Evolutionary conservation across 2,329 filamentous ascomycete genomes (phyloP).

Genomic region (Simplicillium aogashimaense): DNA sequence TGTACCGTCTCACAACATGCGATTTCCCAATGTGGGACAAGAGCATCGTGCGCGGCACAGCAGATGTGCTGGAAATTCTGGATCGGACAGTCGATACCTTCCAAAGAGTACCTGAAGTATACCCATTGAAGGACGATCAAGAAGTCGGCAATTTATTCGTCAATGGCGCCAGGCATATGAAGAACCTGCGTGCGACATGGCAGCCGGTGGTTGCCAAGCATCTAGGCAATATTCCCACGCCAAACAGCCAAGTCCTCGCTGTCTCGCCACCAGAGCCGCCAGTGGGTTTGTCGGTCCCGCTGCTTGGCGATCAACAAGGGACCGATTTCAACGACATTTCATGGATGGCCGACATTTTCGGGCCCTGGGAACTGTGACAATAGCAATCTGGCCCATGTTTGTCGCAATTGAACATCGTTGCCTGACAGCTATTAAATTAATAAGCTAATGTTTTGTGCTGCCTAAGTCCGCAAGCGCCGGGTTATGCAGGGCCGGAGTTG

Average conservation of each 20-base stretch:
- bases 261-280: background rate
- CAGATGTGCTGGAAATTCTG: constrained; percentile 23
- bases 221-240: constrained; percentile 18
- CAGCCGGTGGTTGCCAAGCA: constrained; percentile 21
- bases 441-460: too few relatives aligned
- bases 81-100: constrained; percentile 24
- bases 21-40: constrained; percentile 32
- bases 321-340: constrained; percentile 21
- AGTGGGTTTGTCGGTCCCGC: background rate
- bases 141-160: constrained; percentile 19
- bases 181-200: constrained; percentile 22
- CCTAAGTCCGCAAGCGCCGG: too few relatives aligned
- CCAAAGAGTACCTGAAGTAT: constrained; percentile 13
- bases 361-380: constrained; percentile 25
- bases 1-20: constrained; percentile 27
- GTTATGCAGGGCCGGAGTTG: background rate
- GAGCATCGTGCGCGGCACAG: constrained; percentile 21
- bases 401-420: too few relatives aligned
- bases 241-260: constrained; percentile 13
- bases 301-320: background rate
- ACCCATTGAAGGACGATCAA: constrained; percentile 16
- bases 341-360: constrained; percentile 28
- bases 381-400: too few relatives aligned
- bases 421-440: too few relatives aligned
- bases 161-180: constrained; percentile 24